Evolutionary conservation across 495 filamentous ascomycete species (phyloP), one percentile per base, ranked within the genome.

Genomic region (Neurospora sp.): DNA sequence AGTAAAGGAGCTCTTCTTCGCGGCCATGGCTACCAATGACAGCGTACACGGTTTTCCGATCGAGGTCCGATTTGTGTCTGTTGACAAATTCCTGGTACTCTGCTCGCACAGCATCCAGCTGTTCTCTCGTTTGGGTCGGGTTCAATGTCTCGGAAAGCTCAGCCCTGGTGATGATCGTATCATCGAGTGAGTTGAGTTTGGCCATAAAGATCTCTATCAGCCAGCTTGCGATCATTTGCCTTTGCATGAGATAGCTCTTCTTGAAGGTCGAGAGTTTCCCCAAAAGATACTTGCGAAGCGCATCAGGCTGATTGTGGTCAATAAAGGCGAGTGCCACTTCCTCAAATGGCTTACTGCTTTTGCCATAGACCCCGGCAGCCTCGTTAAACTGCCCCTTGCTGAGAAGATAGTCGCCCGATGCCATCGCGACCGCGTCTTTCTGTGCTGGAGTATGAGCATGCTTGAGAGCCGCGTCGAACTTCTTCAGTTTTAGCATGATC

Each of bases 181-280:
- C 96, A 78, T 98, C 96, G 0, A 99, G 89, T 5, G 91, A 91
- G 77, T 98, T 98, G 39, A 98, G 86, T 82, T 97, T 98, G 4
- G 93, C 92, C 96, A 99, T 99, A 81, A 96, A 98, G 8, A 97
- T 86, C 76, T 99, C 96, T 21, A 97, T 86, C 70, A 99, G 88
- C 96, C 96, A 99, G 77, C 91, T 94, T 34, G 96, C 92, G 72
- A 98, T 90, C 94, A 99, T 97, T 40, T 92, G 90, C 71, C 96
- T 84, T 82, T 99, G 96, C 96, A 98, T 99, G 28, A 91, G 83
- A 9, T 88, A 89, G 19, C 91, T 87, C 81, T 94, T 96, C 82
- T 93, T 97, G 78, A 94, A 90, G 31, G 86, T 92, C 21, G 88
- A 85, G 21, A 99, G 85, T 82, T 97, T 97, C 0, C 92, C 92